Conservation (phyloP, 129 eudicot genomes). For the Glebionis coronaria region DNA sequence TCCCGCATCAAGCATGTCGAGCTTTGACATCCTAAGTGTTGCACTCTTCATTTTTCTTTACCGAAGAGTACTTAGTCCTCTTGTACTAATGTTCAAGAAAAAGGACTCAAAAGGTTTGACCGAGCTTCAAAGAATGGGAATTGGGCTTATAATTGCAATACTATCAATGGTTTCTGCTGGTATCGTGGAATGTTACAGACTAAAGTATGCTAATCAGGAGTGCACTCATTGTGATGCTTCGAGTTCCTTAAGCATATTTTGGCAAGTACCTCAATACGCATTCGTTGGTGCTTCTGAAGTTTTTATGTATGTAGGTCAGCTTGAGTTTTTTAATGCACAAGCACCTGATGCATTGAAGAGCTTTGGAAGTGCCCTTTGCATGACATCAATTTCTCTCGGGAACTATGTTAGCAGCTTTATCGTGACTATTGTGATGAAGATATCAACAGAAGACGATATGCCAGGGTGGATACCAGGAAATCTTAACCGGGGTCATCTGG, state of each 20-base stretch:
- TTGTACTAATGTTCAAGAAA: constrained; percentile 46
- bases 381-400: constrained; percentile 96
- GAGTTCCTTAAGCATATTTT: constrained; percentile 80
- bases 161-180: constrained; percentile 84
- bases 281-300: constrained; percentile 87
- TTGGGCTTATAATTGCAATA: constrained; percentile 88
- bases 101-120: constrained; percentile 61
- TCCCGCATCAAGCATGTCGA: constrained; percentile 95
- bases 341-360: constrained; percentile 93
- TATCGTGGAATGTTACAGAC: constrained; percentile 73
- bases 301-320: constrained; percentile 91
- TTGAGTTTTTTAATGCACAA: constrained; percentile 93
- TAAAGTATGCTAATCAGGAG: constrained; percentile 59
- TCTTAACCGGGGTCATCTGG: constrained; percentile 76
- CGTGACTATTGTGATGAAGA: constrained; percentile 76
- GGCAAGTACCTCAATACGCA: constrained; percentile 92
- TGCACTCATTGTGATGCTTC: constrained; percentile 71
- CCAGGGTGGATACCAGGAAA: constrained; percentile 96
- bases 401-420: constrained; percentile 85
- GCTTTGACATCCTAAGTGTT: constrained; percentile 87
- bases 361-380: constrained; percentile 94
- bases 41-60: constrained; percentile 75
- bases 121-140: constrained; percentile 93
- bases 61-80: constrained; percentile 64
- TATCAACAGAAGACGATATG: constrained; percentile 68